phyloP scores from a whole-genome alignment of 495 filamentous ascomycete genomes.

The Neurospora sp. region DNA sequence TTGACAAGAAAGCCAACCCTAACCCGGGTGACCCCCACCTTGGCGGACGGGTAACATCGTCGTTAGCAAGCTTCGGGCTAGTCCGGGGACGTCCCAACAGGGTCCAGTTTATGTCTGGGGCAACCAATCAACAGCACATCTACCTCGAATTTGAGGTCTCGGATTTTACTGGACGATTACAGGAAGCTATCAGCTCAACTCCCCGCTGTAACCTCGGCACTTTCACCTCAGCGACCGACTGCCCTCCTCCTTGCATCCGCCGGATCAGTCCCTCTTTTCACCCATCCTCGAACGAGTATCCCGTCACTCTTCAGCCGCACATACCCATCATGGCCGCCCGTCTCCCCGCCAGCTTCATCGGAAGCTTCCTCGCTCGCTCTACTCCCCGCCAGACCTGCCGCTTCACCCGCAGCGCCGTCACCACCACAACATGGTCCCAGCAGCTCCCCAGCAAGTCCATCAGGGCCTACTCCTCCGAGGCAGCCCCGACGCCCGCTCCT shows the following conservation, averaged over 20 bases:
- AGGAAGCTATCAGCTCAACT: background rate
- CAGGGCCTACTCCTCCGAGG: conserved; percentile 29
- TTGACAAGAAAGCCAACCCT: background rate
- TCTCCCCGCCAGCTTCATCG: conserved; percentile 6
- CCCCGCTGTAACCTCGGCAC: background rate
- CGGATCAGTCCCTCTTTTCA: background rate
- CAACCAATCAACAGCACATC: background rate
- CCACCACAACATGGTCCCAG: background rate
- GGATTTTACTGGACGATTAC: background rate
- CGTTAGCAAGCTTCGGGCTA: background rate
- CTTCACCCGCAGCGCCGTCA: background rate
- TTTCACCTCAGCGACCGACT: background rate
- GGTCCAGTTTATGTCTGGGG: background rate
- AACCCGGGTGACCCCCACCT: background rate
- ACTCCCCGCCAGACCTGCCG: conserved; percentile 4
- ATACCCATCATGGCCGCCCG: conserved; percentile 9
- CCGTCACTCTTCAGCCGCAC: background rate
- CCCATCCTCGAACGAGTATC: background rate
- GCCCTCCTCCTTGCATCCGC: background rate
- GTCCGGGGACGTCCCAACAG: background rate
- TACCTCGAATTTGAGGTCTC: background rate
- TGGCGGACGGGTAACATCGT: background rate
- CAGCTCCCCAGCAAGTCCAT: background rate
- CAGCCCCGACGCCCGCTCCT: conserved; percentile 26
- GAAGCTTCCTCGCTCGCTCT: conserved; percentile 12